Conservation (phyloP, 2,329 filamentous ascomycete genomes). For the Cladophialophora immunda region DNA sequence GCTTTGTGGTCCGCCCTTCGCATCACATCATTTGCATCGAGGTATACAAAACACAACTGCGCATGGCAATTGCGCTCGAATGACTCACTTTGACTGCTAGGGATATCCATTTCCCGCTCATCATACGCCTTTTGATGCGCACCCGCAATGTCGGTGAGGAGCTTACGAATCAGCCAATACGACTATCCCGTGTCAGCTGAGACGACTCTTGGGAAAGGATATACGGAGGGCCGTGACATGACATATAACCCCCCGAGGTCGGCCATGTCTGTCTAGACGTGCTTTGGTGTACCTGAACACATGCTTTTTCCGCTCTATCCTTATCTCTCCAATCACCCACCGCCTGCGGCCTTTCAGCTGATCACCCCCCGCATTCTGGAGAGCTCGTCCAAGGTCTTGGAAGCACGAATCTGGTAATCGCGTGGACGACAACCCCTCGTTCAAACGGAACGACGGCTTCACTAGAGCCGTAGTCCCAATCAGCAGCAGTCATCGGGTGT, state of each 20-base stretch:
- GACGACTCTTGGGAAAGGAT: background rate
- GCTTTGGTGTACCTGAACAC: slow-evolving; percentile 11
- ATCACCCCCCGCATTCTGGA: slow-evolving; percentile 21
- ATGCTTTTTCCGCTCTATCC: slow-evolving; percentile 14
- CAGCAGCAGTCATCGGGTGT: slow-evolving; percentile 6
- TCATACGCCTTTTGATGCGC: slow-evolving; percentile 13
- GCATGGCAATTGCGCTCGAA: slow-evolving; percentile 4
- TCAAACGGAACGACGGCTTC: slow-evolving; percentile 8
- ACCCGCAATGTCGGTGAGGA: slow-evolving; percentile 6
- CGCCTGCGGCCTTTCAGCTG: slow-evolving; percentile 10
- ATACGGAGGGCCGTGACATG: background rate
- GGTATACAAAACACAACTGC: background rate
- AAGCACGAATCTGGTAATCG: slow-evolving; percentile 8
- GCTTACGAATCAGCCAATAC: slow-evolving; percentile 11
- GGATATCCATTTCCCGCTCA: background rate
- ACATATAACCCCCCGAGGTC: slow-evolving; percentile 7
- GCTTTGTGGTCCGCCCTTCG: slow-evolving; percentile 16
- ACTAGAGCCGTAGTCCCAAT: background rate
- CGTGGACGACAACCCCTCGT: slow-evolving; percentile 13
- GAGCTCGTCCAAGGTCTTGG: slow-evolving; percentile 5
- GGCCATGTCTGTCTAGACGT: no score
- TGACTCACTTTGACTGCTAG: slow-evolving; percentile 13
- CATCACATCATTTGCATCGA: slow-evolving; percentile 7
- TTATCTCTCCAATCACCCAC: slow-evolving; percentile 20
- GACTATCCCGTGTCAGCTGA: background rate